These are phyloP conservation scores for Fusarium poae DNA, from an alignment of 2,329 filamentous ascomycete genomes.

Conservation along the genomic window DNA sequence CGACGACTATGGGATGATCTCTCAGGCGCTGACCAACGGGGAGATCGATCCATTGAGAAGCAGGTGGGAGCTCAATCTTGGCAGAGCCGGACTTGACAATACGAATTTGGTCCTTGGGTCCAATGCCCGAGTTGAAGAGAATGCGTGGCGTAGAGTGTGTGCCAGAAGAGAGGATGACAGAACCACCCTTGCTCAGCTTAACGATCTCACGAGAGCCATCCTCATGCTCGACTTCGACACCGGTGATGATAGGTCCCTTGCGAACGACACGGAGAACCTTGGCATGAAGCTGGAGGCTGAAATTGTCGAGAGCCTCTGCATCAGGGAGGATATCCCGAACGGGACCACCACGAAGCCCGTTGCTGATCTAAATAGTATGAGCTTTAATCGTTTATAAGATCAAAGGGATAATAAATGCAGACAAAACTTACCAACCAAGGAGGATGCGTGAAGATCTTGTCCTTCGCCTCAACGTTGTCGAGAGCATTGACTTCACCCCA, in stretches of 20 bases:
- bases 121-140: slow-evolving; percentile 71
- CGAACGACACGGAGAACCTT: slow-evolving; percentile 75
- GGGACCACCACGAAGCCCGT: slow-evolving; percentile 76
- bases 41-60: slow-evolving; percentile 68
- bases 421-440: slow-evolving; percentile 63
- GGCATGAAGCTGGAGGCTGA: slow-evolving; percentile 74
- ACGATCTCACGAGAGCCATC: slow-evolving; percentile 67
- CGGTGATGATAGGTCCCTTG: slow-evolving; percentile 70
- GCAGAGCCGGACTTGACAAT: slow-evolving; percentile 61
- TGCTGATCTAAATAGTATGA: slow-evolving; percentile 63
- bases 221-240: slow-evolving; percentile 72
- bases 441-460: slow-evolving; percentile 73
- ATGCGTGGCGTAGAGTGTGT: slow-evolving; percentile 76
- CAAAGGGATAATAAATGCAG: not conserved
- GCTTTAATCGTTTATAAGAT: not conserved
- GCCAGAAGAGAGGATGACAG: slow-evolving; percentile 75
- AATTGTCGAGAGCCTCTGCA: slow-evolving; percentile 70
- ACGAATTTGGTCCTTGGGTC: slow-evolving; percentile 69
- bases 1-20: slow-evolving; percentile 61
- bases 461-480: slow-evolving; percentile 70
- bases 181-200: slow-evolving; percentile 70
- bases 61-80: slow-evolving; percentile 63
- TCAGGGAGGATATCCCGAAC: slow-evolving; percentile 76
- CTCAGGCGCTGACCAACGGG: slow-evolving; percentile 69
- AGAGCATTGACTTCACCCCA: slow-evolving; percentile 74